These are phyloP conservation scores for Cyanophora paradoxa DNA, from an alignment of 78 protist species.

Conservation along the genomic window DNA sequence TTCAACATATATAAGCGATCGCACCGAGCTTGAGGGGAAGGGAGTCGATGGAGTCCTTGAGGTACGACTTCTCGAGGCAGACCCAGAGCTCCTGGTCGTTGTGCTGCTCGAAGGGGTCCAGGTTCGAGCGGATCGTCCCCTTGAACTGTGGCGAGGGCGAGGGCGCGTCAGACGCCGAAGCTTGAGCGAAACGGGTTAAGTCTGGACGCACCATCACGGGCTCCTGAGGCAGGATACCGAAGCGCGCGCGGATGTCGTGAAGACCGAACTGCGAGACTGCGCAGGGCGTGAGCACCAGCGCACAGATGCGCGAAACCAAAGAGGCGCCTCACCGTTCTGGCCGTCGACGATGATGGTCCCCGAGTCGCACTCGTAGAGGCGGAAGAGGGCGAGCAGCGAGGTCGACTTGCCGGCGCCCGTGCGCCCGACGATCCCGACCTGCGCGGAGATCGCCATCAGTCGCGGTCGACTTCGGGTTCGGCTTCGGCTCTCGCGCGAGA, in stretches of 20 bases:
- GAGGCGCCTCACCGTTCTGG: neutral
- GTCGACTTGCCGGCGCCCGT: conserved; percentile 75
- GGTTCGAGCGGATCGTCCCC: conserved; percentile 15
- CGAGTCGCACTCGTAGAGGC: conserved; percentile 19
- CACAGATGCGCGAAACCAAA: neutral
- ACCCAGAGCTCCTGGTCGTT: neutral
- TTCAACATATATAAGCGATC: too few species aligned
- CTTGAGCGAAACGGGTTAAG: too few species aligned
- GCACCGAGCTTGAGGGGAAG: conserved; percentile 37
- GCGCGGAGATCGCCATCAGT: too few species aligned
- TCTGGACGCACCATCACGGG: too few species aligned
- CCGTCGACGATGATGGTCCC: neutral
- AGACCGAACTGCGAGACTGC: neutral
- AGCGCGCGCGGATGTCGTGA: neutral
- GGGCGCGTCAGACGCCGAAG: too few species aligned
- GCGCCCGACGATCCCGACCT: conserved; percentile 79
- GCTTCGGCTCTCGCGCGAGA: too few species aligned
- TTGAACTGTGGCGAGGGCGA: too few species aligned
- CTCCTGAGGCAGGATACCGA: conserved; percentile 8
- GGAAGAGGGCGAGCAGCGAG: conserved; percentile 24
- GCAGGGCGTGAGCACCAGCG: neutral
- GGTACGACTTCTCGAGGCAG: conserved; percentile 41
- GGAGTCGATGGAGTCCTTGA: neutral
- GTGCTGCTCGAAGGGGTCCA: conserved; percentile 28
- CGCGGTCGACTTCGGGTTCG: too few species aligned